Evolutionary conservation across 1,139 yeast genomes (phyloP).

Genomic region (Suhomyces maxii): DNA sequence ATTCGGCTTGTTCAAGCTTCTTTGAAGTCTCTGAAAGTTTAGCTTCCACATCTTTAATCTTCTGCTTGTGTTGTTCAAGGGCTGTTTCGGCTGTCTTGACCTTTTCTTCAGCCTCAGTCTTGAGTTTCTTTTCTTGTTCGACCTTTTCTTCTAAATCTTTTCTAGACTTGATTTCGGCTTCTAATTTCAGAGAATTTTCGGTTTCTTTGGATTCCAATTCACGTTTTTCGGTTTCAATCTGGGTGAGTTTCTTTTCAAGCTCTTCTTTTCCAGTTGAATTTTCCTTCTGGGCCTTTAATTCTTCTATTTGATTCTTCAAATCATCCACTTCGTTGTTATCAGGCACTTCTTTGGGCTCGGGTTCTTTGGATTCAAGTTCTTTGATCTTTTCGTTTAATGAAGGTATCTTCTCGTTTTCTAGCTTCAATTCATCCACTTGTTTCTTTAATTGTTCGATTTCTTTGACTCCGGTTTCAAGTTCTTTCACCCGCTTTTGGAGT

Average conservation of each 20-base stretch:
- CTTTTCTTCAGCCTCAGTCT: neutral
- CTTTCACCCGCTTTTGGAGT: neutral
- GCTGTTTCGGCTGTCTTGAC: neutral
- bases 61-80: neutral
- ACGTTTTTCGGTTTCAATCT: conserved; percentile 1
- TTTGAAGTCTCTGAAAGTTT: neutral
- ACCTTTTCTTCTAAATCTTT: neutral
- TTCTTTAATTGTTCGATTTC: conserved; percentile 6
- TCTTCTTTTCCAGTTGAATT: neutral
- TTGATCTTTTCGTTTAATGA: no score
- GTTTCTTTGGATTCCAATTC: neutral
- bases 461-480: conserved; percentile 18
- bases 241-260: neutral
- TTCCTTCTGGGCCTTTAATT: conserved; percentile 14
- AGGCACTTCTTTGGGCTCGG: conserved; percentile 6
- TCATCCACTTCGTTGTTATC: conserved; percentile 14
- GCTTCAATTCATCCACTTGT: conserved; percentile 9
- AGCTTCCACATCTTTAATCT: neutral
- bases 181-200: conserved; percentile 1
- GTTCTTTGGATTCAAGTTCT: no score
- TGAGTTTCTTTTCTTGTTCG: neutral
- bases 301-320: conserved; percentile 9
- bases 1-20: neutral
- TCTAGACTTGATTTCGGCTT: conserved; percentile 1
- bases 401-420: conserved; percentile 13